Evolutionary conservation across 768 basidiomycete genomes (phyloP).

Genomic region (Hortiboletus campestris): DNA sequence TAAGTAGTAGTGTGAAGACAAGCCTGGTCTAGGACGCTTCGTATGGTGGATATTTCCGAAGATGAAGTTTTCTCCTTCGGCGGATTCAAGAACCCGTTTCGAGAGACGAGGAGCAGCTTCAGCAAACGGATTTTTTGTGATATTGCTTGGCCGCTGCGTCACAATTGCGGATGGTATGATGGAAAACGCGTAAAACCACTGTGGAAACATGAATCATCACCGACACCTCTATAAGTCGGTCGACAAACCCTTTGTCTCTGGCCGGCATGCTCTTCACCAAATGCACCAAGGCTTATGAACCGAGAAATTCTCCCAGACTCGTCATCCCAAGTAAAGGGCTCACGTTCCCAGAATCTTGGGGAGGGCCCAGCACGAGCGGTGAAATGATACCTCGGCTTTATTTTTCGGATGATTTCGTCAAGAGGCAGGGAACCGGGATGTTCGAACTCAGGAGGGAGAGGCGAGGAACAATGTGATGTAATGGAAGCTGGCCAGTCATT

Average conservation of each 20-base stretch:
- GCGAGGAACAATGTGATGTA: constrained; percentile 55
- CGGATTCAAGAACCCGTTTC: constrained; percentile 55
- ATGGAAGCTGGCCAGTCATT: constrained; percentile 74
- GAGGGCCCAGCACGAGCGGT: constrained; percentile 61
- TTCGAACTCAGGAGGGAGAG: constrained; percentile 46
- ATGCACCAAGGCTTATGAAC: constrained; percentile 86
- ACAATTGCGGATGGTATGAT: constrained; percentile 56
- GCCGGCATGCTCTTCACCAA: constrained; percentile 58
- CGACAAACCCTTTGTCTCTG: constrained; percentile 83
- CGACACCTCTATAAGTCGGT: neutral
- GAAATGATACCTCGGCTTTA: constrained; percentile 88
- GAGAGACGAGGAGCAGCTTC: constrained; percentile 35
- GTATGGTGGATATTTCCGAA: constrained; percentile 61
- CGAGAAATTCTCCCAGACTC: constrained; percentile 61
- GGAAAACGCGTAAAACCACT: constrained; percentile 99
- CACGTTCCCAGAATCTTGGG: constrained; percentile 90
- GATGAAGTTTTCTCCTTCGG: constrained; percentile 60
- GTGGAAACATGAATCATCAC: constrained; percentile 6
- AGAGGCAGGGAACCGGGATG: constrained; percentile 52
- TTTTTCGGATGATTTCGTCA: constrained; percentile 60
- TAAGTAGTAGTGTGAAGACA: constrained; percentile 14
- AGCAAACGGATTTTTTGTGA: constrained; percentile 70
- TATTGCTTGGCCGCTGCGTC: constrained; percentile 53
- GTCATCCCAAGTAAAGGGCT: constrained; percentile 85
- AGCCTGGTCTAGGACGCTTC: constrained; percentile 60